phyloP scores from a whole-genome alignment of 2,329 filamentous ascomycete species.

The Fusarium sp. region DNA sequence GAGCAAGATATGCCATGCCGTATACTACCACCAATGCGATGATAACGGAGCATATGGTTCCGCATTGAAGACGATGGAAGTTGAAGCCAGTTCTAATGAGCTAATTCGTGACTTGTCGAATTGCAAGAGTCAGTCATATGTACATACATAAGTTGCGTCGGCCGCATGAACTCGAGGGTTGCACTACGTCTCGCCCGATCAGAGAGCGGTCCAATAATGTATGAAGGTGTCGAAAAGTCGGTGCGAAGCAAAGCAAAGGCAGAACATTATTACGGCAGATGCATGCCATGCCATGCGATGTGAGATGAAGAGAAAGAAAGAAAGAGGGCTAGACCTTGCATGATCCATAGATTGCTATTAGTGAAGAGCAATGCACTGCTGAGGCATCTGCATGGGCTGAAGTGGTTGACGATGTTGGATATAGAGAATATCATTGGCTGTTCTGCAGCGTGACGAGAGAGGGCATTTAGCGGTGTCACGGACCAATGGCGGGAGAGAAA shows the following conservation, averaged over 20 bases:
- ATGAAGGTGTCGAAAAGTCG: slow-evolving; percentile 3
- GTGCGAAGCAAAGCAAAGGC: not conserved
- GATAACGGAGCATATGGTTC: slow-evolving; percentile 29
- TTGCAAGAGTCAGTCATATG: slow-evolving; percentile 2
- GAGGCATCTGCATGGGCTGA: slow-evolving; percentile 36
- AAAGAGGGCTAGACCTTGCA: slow-evolving; percentile 28
- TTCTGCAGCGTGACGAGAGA: slow-evolving; percentile 44
- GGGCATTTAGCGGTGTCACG: slow-evolving; percentile 39
- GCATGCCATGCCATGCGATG: slow-evolving; percentile 26
- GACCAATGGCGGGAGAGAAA: slow-evolving; percentile 41
- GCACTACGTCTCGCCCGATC: slow-evolving; percentile 31
- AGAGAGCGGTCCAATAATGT: slow-evolving; percentile 25
- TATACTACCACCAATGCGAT: slow-evolving; percentile 25
- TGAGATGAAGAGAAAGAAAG: slow-evolving; percentile 12
- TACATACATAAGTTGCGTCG: slow-evolving; percentile 9
- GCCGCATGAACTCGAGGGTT: slow-evolving; percentile 40
- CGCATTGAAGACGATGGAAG: slow-evolving; percentile 10
- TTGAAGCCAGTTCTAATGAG: slow-evolving; percentile 1
- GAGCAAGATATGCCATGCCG: slow-evolving; percentile 15
- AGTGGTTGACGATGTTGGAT: slow-evolving; percentile 28
- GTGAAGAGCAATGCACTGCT: slow-evolving; percentile 6
- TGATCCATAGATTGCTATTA: slow-evolving; percentile 42
- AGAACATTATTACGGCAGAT: slow-evolving; percentile 10
- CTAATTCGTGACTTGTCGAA: slow-evolving; percentile 10
- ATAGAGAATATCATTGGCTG: slow-evolving; percentile 34